Base-by-base conservation (phyloP, 345 rosid genomes). In the Camelina laxa region DNA sequence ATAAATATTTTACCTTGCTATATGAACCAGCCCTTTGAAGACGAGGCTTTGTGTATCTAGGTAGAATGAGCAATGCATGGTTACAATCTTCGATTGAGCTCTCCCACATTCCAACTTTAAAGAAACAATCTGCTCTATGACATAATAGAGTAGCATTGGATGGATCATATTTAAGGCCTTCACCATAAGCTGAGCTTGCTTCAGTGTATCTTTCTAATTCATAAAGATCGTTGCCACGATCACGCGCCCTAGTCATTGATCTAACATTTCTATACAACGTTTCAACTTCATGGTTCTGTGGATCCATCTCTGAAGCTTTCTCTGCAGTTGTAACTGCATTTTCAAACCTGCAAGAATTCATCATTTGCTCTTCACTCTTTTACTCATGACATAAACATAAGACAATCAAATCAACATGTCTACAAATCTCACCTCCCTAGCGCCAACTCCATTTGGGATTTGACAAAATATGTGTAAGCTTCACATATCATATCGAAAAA, bases 171-270 rank as follows among this genome's bases (percentile, higher is more conserved):
- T 80, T 89, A 61, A 96, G 95, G 56, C 95, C 98, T 80, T 96
- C 98, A 13, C 80, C 87, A 73, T 92, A 96, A 66, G 94, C 97
- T n/a, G 88, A 74, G 62, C 91, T 84, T 67, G 99, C 99, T 82
- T 96, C 99, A 19, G 97, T 92, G 74, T 81, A 92, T 82, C 99
- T 89, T 84, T 96, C 99, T 30, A 95, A 91, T 80, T 89, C 94
- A 76, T 89, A 91, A 77, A 92, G 97, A 80, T 89, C 88, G 79
- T 91, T 89, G 67, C 98, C 99, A 22, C 89, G 99, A 31, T 83
- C 62, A 53, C 93, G 87, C 56, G 96, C 94, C 63, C 93, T 87
- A 9, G 84, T 78, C 16, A 96, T 87, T 80, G 85, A 66, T 75
- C 67, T 84, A 74, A 96, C 91, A 76, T 87, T 91, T 57, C 68